phyloP scores from a whole-genome alignment of 495 filamentous ascomycete genomes.

The Polyplosphaeria fusca region DNA sequence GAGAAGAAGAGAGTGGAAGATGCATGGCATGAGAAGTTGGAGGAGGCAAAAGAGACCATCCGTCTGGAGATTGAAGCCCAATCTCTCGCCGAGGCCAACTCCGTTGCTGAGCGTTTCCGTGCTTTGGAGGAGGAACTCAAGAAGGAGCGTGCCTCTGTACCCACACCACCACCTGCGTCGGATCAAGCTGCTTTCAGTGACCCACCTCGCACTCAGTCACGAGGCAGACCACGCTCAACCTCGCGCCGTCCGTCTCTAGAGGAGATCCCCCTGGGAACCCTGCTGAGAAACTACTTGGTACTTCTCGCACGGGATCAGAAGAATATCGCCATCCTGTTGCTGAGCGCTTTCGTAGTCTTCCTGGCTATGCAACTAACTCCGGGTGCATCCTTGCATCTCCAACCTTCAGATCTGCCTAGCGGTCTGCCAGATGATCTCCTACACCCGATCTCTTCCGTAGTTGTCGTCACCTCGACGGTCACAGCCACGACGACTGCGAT shows the following conservation, averaged over 20 bases:
- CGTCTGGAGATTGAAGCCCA: conserved; percentile 21
- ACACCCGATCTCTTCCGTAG: background rate
- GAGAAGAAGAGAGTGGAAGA: conserved; percentile 21
- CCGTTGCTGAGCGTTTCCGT: conserved; percentile 14
- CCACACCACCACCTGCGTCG: background rate
- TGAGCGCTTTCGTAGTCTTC: conserved; percentile 38
- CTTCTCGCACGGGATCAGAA: conserved; percentile 65
- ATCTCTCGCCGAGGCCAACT: conserved; percentile 10
- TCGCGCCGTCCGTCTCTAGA: conserved; percentile 4
- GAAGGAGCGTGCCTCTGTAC: background rate
- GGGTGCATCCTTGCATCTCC: background rate
- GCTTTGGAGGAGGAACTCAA: conserved; percentile 20
- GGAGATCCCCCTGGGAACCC: conserved; percentile 40
- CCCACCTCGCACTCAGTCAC: background rate
- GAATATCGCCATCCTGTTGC: conserved; percentile 64
- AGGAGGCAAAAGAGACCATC: conserved; percentile 26
- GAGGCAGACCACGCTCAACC: conserved; percentile 7
- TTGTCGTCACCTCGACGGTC: conserved; percentile 18
- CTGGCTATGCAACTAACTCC: conserved; percentile 15
- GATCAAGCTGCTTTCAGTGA: background rate
- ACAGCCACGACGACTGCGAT: conserved; percentile 21
- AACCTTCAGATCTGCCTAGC: conserved; percentile 4
- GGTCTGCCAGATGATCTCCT: background rate
- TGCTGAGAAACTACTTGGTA: conserved; percentile 66
- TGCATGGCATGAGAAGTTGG: conserved; percentile 21